phyloP scores from a whole-genome alignment of 2,329 filamentous ascomycete genomes.

The Coleophoma eucalyptorum region DNA sequence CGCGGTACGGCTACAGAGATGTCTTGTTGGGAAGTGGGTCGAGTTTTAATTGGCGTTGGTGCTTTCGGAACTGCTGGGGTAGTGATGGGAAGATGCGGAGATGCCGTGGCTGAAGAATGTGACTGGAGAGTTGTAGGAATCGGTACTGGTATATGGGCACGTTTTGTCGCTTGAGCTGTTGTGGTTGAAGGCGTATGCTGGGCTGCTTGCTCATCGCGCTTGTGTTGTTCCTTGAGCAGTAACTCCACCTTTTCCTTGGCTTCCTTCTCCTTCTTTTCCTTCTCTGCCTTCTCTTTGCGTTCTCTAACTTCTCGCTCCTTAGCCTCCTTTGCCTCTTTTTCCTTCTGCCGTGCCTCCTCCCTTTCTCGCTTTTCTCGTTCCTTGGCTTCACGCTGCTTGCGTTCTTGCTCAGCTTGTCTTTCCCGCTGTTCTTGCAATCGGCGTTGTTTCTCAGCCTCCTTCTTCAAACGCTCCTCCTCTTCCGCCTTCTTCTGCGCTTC shows the following conservation, averaged over 20 bases:
- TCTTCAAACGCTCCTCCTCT: slow-evolving; percentile 81
- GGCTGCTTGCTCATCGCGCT: slow-evolving; percentile 38
- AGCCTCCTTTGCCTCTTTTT: slow-evolving; percentile 71
- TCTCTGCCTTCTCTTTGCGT: slow-evolving; percentile 54
- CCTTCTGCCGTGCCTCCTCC: slow-evolving; percentile 76
- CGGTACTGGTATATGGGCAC: slow-evolving; percentile 40
- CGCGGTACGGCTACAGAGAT: slow-evolving; percentile 58
- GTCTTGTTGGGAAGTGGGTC: slow-evolving; percentile 71
- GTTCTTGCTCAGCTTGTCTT: slow-evolving; percentile 78
- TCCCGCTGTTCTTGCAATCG: slow-evolving; percentile 82
- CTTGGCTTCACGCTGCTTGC: slow-evolving; percentile 75
- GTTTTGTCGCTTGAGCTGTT: slow-evolving; percentile 37
- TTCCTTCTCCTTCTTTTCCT: slow-evolving; percentile 57
- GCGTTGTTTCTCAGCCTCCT: slow-evolving; percentile 79
- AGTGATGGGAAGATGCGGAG: slow-evolving; percentile 74
- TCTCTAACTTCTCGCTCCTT: slow-evolving; percentile 54
- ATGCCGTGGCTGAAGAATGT: slow-evolving; percentile 58
- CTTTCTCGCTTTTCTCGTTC: slow-evolving; percentile 81
- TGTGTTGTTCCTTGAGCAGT: slow-evolving; percentile 44
- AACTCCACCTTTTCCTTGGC: slow-evolving; percentile 37
- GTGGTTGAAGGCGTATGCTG: too few relatives aligned
- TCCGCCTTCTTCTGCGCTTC: slow-evolving; percentile 87
- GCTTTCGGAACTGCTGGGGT: slow-evolving; percentile 82
- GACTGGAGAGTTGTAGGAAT: slow-evolving; percentile 54
- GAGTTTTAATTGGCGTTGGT: slow-evolving; percentile 72